A percentile compares a stretch with the other conserved stretches of the same genome.
phyloP scores from a whole-genome alignment of 129 eudicot species.

The Calendula officinalis region DNA sequence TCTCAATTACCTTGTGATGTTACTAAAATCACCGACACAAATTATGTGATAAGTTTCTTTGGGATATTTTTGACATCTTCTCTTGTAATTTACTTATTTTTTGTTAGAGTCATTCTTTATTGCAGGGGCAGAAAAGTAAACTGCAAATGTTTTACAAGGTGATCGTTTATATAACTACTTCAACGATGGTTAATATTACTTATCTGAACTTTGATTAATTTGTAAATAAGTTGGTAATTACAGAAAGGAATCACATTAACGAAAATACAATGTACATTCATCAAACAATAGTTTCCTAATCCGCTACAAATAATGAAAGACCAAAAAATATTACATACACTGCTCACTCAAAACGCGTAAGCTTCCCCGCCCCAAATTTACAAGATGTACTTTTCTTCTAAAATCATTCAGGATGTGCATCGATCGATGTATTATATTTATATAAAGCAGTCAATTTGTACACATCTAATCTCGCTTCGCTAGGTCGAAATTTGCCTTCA shows the following conservation, averaged over 20 bases:
- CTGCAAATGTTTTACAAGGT: no score
- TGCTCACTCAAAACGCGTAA: constrained; percentile 4
- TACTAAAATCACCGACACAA: no score
- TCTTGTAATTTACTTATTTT: no score
- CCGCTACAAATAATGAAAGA: constrained; percentile 25
- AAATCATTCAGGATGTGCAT: neutral
- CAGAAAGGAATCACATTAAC: neutral
- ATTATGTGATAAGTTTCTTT: no score
- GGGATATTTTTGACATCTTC: no score
- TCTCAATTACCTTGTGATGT: no score
- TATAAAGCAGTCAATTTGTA: neutral
- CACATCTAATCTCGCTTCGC: constrained; percentile 58
- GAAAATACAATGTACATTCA: constrained; percentile 10
- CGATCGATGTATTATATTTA: constrained; percentile 2
- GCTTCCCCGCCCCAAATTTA: neutral
- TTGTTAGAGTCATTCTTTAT: no score
- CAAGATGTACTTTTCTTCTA: neutral
- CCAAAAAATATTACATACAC: constrained; percentile 5
- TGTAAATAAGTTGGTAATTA: no score
- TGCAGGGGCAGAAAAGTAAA: no score
- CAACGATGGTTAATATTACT: no score
- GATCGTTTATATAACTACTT: no score
- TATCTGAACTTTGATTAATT: no score
- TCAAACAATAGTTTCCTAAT: neutral
- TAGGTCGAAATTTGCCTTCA: constrained; percentile 76